Evolutionary conservation across 2,329 filamentous ascomycete species (phyloP).

Genomic region (Verticillium zaregamsianum): DNA sequence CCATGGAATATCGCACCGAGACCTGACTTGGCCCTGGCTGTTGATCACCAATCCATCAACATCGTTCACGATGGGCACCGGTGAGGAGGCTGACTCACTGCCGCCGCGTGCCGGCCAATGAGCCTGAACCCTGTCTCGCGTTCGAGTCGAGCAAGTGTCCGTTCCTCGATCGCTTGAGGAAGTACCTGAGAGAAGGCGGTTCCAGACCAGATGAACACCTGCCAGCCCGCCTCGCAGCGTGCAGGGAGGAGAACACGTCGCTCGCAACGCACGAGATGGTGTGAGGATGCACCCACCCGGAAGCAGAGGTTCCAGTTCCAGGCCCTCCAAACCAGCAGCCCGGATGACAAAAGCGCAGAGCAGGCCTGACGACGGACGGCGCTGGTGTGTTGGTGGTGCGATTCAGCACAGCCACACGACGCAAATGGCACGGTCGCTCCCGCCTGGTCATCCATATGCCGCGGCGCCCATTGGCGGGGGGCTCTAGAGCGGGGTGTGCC

Average conservation of each 20-base stretch:
- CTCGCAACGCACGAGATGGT: not conserved
- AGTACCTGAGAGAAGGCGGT: too few relatives aligned
- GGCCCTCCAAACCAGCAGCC: not conserved
- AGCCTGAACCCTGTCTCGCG: too few relatives aligned
- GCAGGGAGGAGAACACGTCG: not conserved
- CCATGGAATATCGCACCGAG: not conserved
- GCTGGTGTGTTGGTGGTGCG: conserved; percentile 10
- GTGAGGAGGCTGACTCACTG: too few relatives aligned
- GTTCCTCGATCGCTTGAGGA: too few relatives aligned
- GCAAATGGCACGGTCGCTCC: conserved; percentile 11
- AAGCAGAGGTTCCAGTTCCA: not conserved
- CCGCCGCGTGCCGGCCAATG: too few relatives aligned
- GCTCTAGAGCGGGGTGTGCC: not conserved
- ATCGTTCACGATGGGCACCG: too few relatives aligned
- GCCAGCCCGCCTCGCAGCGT: too few relatives aligned
- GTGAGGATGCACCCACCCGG: not conserved
- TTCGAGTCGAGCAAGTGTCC: too few relatives aligned
- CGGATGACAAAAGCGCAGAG: not conserved
- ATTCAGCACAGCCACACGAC: conserved; percentile 16
- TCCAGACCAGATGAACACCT: too few relatives aligned
- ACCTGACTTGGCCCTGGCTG: not conserved
- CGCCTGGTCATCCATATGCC: conserved; percentile 9
- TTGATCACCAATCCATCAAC: not conserved
- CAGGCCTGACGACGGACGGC: not conserved
- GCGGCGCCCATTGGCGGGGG: conserved; percentile 3